These are phyloP conservation scores for Garcia nutans DNA, from an alignment of 345 rosid species.

Conservation along the genomic window DNA sequence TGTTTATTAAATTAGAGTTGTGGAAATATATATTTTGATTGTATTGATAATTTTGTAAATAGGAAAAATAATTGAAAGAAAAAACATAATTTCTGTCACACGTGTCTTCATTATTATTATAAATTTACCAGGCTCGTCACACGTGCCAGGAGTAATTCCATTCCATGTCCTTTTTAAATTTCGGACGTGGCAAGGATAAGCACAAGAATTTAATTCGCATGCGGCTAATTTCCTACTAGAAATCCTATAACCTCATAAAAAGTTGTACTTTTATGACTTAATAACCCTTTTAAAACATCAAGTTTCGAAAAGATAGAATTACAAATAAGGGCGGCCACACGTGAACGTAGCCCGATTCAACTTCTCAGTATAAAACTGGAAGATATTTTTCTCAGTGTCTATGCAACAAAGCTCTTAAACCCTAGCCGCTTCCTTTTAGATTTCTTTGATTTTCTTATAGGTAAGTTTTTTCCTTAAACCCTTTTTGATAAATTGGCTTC, in stretches of 20 bases:
- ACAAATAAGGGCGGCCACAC: too few relatives aligned
- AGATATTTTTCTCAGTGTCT: not conserved
- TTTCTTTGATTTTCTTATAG: conserved; percentile 1
- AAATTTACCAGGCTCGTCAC: too few relatives aligned
- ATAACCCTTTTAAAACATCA: not conserved
- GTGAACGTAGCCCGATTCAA: not conserved
- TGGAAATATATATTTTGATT: too few relatives aligned
- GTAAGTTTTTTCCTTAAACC: not conserved
- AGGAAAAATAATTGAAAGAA: not conserved
- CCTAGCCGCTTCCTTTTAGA: conserved; percentile 34
- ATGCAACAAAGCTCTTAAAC: conserved; percentile 17
- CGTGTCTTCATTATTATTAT: too few relatives aligned
- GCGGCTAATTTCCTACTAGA: not conserved
- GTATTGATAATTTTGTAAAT: too few relatives aligned
- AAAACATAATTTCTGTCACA: not conserved
- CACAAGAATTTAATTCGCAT: not conserved
- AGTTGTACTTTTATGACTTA: not conserved
- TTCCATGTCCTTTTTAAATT: too few relatives aligned
- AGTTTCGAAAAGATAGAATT: too few relatives aligned
- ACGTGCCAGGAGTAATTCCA: too few relatives aligned
- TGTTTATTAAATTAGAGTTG: too few relatives aligned
- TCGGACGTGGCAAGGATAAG: not conserved
- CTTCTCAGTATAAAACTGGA: not conserved
- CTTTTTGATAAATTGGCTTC: too few relatives aligned
- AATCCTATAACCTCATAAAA: not conserved